A percentile compares a stretch with the other conserved stretches of the same genome.
These are phyloP conservation scores for Knufia fluminis DNA, from an alignment of 2,329 filamentous ascomycete species.

Conservation along the genomic window DNA sequence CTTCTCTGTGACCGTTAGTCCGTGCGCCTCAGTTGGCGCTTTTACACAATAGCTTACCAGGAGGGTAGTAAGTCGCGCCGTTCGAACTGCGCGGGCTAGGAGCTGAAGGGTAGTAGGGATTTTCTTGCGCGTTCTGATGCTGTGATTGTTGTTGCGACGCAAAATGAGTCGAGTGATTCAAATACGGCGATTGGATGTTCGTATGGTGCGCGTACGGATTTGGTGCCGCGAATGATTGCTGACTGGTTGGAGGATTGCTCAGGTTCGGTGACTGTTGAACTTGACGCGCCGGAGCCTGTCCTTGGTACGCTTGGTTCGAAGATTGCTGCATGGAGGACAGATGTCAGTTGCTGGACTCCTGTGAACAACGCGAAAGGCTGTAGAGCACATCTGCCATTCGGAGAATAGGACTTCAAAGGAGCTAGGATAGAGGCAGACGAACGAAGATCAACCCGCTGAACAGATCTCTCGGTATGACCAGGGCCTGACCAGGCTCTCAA, in stretches of 20 bases:
- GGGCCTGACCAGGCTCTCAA: constrained; percentile 7
- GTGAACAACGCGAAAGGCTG: constrained; percentile 2
- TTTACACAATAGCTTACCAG: constrained; percentile 53
- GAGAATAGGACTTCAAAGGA: constrained; percentile 11
- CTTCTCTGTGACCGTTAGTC: constrained; percentile 56
- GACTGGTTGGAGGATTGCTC: constrained; percentile 15
- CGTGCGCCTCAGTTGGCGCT: not conserved
- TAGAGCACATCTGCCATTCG: constrained; percentile 10
- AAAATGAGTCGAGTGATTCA: constrained; percentile 39
- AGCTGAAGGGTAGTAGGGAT: constrained; percentile 70
- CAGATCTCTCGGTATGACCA: constrained; percentile 8
- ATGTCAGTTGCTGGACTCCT: constrained; percentile 11
- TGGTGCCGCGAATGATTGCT: constrained; percentile 18
- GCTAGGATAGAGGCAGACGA: constrained; percentile 12
- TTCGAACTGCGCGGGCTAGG: constrained; percentile 75
- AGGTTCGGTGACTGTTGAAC: constrained; percentile 25
- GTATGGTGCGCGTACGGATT: constrained; percentile 18
- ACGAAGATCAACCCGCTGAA: constrained; percentile 11
- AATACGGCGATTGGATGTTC: constrained; percentile 47
- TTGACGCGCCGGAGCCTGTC: constrained; percentile 20
- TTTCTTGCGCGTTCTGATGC: constrained; percentile 44
- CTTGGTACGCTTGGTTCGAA: constrained; percentile 19
- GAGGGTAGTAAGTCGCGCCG: constrained; percentile 74
- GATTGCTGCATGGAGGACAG: constrained; percentile 22
- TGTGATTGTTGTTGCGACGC: constrained; percentile 24